Base-by-base conservation (phyloP, 352 stramenopile species). In the Globisporangium takayamanum region DNA sequence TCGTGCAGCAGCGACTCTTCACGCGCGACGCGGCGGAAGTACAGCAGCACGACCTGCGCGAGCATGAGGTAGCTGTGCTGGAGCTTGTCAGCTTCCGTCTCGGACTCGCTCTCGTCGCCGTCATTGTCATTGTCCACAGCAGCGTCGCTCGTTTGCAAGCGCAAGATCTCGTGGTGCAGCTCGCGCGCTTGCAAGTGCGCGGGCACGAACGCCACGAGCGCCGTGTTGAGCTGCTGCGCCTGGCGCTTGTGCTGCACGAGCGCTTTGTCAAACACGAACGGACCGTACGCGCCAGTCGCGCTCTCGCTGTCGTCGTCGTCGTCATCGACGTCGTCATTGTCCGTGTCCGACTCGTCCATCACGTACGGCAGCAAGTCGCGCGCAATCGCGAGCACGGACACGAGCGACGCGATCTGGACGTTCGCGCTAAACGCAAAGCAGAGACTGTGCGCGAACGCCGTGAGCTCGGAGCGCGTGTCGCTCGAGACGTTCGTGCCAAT, bases 61-160 rank as follows among this genome's bases (percentile, higher is more conserved):
- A 95, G 72, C 67, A 91, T 70, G 48, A 95, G 55, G 49, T 94
- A 95, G 42, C 79, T 75, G 53, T 88, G 76, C 62, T 95, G 81
- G 53, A 95, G 77, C 28, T 60, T 62, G 26, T 76, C 74, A 3
- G 76, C 68, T 0, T 64, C 62, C 12, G 36, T 49, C 18, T 65
- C 49, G 1, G 53, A 36, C 0, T 70, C 56, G 8, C 25, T 70
- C 22, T 42, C 49, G 49, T 72, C 64, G 2, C 77, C 59, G n/a
- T 73, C 73, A 18, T 79, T 63, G 8, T 63, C 64, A 8, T 60
- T 53, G 37, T 55, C 42, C 1, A 51, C 42, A 0, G 64, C 50
- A 12, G 28, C 69, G 28, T 41, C 18, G 10, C 18, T 28, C 11
- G n/a, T 3, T 12, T 78, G 57, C 46, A 83, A 77, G 6, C 56